Evolutionary conservation across 768 basidiomycete species (phyloP), one percentile per base, ranked within the genome.

Genomic region (Russula virescens): DNA sequence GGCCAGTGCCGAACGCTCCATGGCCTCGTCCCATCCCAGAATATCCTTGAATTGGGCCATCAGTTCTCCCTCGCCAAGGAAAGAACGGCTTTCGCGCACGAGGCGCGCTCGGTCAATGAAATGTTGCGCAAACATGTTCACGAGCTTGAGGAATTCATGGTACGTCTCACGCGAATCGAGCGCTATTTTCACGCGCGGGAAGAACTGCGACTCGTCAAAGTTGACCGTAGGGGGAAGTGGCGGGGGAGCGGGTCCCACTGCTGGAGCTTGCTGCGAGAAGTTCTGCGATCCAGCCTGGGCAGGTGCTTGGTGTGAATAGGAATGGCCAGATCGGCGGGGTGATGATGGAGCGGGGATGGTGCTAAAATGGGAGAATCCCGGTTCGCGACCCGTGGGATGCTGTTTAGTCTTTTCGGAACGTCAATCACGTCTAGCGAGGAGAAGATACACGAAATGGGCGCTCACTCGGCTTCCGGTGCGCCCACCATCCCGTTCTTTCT

Each of bases 61-160:
- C 21, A 97, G 76, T 49, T 94, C 93, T 14, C 83, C 81, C 7
- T 93, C 88, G 0, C 79, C 73, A 73, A 86, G 77, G 72, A 91
- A 98, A 62, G 85, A 81, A 25, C 83, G 78, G 38, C 86, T 85
- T 68, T 95, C 89, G 66, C 89, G 85, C 52, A 98, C 81, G 10
- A 98, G 81, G 18, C 88, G 84, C 26, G 86, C 83, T 2, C 86
- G 84, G 69, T 98, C 94, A 68, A 99, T 96, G 70, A 91, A 85
- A 63, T 94, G 92, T 71, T 96, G 93, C 2, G 92, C 90, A 71
- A 94, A 99, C 2, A 99, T 80, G 73, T 98, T 98, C 68, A 98
- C 83, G 49, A 98, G 78, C 71, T 94, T 97, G 64, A 99, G 77
- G 75, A 99, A 98, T 74, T 98, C 97, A 72, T 94, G 92, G 75